Evolutionary conservation across 169 alveolate species (phyloP), one percentile per base, ranked within the genome.

Genomic region (Eimeria tenella): DNA sequence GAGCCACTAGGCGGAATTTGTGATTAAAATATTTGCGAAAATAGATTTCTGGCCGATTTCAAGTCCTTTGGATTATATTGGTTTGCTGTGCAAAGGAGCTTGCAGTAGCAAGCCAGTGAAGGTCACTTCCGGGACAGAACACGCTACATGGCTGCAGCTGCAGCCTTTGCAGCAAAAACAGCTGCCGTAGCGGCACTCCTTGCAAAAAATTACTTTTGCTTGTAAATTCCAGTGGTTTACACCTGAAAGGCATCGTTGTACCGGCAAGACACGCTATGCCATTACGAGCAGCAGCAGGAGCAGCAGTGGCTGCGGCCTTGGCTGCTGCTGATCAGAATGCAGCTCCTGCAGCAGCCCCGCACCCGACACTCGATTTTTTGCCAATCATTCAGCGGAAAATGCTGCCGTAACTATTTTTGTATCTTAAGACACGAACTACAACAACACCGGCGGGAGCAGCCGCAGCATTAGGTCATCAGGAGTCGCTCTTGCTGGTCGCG

Each of bases 311-410:
- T 71, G 82, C 82, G 25, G 82, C 56, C 49, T 31, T 13, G n/a
- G 77, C 77, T 68, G 77, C 77, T 68, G 82, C 55, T 71, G 82
- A 71, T 71, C 82, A 55, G 21, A 55, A 52, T 8, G 82, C 58
- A 5, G 82, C 56, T 31, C 21, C 58, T 71, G 82, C 82, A 31
- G 82, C 82, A 25, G 82, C 82, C 56, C 58, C 82, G 82, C 82
- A 71, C 82, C 82, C 49, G 82, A 71, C 25, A 25, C 82, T 5
- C 25, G 6, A 4, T 0, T 42, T 31, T 42, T 9, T 31, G 6
- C 82, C 13, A 0, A 25, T 31, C 0, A 31, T 31, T 31, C 42
- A 31, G 42, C 42, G 2, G 42, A 31, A 31, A 31, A 31, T 31
- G 42, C 42, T 31, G 0, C 42, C 4, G 42, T 31, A 31, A 31